Evolutionary conservation across 768 basidiomycete genomes (phyloP), one percentile per base, ranked within the genome.

Genomic region (Rhodotorula sphaerocarpa): DNA sequence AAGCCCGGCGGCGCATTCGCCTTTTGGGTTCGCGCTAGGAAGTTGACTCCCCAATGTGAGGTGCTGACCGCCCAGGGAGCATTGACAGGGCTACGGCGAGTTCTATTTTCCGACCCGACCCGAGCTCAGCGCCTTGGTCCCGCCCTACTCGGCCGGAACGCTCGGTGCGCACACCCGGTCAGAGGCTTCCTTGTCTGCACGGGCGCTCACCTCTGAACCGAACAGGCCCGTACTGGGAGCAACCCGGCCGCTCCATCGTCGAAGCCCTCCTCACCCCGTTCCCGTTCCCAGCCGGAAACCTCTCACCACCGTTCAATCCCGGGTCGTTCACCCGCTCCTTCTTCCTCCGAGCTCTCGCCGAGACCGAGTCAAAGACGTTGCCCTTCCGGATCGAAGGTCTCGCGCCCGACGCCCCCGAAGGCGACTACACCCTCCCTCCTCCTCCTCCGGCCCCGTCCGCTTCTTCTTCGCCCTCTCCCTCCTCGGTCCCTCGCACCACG

Each of bases 151-250:
- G 3, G 84, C 84, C 71, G 85, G 86, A 0, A 53, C 65, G 20
- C 28, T 63, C 65, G 65, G 66, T 67, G 20, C 21, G 60, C 36
- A n/a, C 41, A 20, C 12, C 30, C 25, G 11, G 23, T 23, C 57
- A 61, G 58, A 4, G 23, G 5, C 10, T 12, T n/a, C 50, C 20
- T 33, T 28, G 31, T 43, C 57, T 67, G 23, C n/a, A 33, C 31
- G 52, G 45, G 20, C 43, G 23, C 23, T 25, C 44, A 7, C 15
- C 6, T n/a, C n/a, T n/a, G n/a, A n/a, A n/a, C n/a, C n/a, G n/a
- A n/a, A 87, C 9, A 64, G 88, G 88, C 1, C 81, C 83, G 3
- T 81, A 88, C 71, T 90, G 87, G 81, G 81, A 90, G 69, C 83
- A 85, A 34, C 88, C 89, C 0, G 89, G 89, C 21, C 80, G 89